A percentile compares a stretch with the other conserved stretches of the same genome.
phyloP scores from a whole-genome alignment of 1,284 basidiomycete species.

The Hemileia vastatrix region DNA sequence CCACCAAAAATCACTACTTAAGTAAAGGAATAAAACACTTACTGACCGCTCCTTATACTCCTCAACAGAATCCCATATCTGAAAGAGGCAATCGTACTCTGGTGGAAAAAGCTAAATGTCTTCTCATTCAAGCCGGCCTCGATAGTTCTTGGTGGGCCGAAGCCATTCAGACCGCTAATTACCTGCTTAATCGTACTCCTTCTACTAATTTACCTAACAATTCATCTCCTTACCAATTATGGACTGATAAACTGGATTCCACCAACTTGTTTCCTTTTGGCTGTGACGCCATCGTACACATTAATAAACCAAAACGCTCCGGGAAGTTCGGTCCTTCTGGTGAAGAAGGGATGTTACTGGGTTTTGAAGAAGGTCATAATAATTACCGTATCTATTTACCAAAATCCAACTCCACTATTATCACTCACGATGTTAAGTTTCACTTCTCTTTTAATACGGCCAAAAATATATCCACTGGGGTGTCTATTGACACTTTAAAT shows the following conservation, averaged over 20 bases:
- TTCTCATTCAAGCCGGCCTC: not conserved
- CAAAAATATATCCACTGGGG: no score
- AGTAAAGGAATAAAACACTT: not conserved
- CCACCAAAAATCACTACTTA: not conserved
- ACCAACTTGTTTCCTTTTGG: not conserved
- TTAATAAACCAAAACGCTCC: not conserved
- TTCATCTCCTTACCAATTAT: not conserved
- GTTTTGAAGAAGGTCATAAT: no score
- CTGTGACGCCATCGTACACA: not conserved
- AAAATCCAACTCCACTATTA: no score
- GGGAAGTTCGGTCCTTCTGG: no score
- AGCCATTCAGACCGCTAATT: not conserved
- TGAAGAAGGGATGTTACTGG: no score
- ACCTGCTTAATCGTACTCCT: not conserved
- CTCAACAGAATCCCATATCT: conserved; percentile 5
- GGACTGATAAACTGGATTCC: not conserved
- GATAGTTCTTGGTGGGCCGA: conserved; percentile 2
- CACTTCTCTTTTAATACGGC: no score
- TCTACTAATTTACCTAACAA: not conserved
- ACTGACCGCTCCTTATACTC: not conserved
- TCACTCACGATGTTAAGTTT: no score
- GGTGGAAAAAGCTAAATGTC: not conserved
- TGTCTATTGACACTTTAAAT: no score
- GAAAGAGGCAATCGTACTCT: conserved; percentile 7
- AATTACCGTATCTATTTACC: no score